Base-by-base conservation (phyloP, 2,329 filamentous ascomycete species). In the Diaporthe velutina region DNA sequence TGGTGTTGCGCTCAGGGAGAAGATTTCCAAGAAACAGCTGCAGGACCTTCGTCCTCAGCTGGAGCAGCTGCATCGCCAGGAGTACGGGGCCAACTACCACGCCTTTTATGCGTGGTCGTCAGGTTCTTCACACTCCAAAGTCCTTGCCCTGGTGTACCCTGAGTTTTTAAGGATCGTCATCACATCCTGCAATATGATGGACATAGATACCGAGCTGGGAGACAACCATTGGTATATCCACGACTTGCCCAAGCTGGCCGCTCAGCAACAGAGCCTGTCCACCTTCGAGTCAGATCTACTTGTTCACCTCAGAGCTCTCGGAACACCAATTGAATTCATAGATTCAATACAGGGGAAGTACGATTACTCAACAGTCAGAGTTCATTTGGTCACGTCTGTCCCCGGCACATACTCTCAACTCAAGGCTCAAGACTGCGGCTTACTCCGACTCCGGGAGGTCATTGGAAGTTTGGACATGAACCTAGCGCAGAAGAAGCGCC, bases 211-310 rank as follows among this genome's bases (percentile, higher is more conserved):
- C 7, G 61, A 77, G 25, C 64, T 79, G 5, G 77, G 77, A 15
- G 79, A 80, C 55, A 80, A 80, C 54, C 78, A 80, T 22, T 80
- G 77, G 77, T 80, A 80, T 38, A 77, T 80, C n/a, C 79, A 80
- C 60, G 79, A 80, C 68, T 5, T 80, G 9, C 78, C 78, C 5
- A 77, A 75, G 67, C 75, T 35, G 19, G 17, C 61, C 22, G 40
- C 50, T 17, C 40, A 10, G 22, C 60, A n/a, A 19, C 40, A 25
- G 33, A 70, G 33, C 30, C 33, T n/a, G 12, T 55, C 66, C 12
- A 67, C 68, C 7, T 80, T 80, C 38, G 79, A 79, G 52, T 55
- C 70, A 9, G 75, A 76, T n/a, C 50, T 80, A 1, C 42, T 79
- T 5, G 60, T 73, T 17, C 79, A 80, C 33, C 64, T 79, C 33